Base-by-base conservation (phyloP, 768 basidiomycete genomes). In the Leccinum imitatum region DNA sequence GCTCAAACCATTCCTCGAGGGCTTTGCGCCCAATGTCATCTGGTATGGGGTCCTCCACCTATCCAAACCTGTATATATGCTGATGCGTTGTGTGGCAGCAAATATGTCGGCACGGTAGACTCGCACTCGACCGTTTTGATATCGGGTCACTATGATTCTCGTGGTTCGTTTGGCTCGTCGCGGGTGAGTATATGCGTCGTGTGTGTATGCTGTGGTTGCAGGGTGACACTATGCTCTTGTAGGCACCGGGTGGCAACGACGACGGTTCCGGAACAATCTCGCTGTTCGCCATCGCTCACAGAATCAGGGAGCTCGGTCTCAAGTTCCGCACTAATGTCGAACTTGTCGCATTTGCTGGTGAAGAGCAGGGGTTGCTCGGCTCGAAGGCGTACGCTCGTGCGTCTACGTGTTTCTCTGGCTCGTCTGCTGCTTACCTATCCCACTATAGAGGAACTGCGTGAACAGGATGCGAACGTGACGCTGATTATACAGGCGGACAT, bases 401-500 rank as follows among this genome's bases (percentile, higher is more conserved):
- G 89, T 78, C 52, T 25, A 35, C n/a, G 2, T 23, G 31, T 39
- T 51, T 31, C 1, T 14, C 1, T 6, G 8, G 3, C 31, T 15
- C 8, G 33, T n/a, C n/a, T 14, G 46, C 15, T 51, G 17, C 25
- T 53, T 3, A 17, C 27, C 35, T 17, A 58, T 30, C 1, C 27
- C 5, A 6, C 39, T n/a, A 1, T 65, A 92, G 90, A 77, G 21
- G 78, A 87, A 67, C 69, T 95, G 68, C 80, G 84, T 57, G 75
- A 73, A 30, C 72, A 73, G 19, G 77, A 82, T 58, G 86, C 85
- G 25, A 87, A 92, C 64, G 75, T 96, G 50, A 84, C 89, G 1
- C 69, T 96, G 35, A 91, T 95, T 84, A 79, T 95, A 53, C 95
- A 96, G 72, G 91, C 91, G 0, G 95, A 97, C 67, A 96, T 96